Evolutionary conservation across 1,139 yeast genomes (phyloP).

Genomic region (Kodamaea sp.): DNA sequence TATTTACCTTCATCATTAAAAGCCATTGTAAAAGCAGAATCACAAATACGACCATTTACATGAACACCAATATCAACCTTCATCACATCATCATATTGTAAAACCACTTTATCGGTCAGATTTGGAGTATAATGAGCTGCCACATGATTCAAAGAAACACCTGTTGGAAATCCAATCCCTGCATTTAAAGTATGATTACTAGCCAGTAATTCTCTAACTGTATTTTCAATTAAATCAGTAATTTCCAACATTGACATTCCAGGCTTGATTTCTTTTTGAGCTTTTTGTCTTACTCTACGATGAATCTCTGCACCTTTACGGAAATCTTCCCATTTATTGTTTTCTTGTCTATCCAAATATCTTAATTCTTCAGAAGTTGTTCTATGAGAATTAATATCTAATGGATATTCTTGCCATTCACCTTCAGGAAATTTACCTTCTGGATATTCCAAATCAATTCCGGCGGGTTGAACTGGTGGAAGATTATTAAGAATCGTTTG

Average conservation of each 20-base stretch:
- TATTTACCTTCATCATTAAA: slow-evolving; percentile 70
- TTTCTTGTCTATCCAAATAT: slow-evolving; percentile 66
- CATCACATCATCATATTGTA: slow-evolving; percentile 86
- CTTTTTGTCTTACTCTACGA: slow-evolving; percentile 81
- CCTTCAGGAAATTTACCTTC: slow-evolving; percentile 84
- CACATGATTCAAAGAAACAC: slow-evolving; percentile 84
- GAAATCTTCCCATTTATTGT: slow-evolving; percentile 75
- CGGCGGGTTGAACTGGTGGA: slow-evolving; percentile 32
- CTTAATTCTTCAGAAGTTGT: slow-evolving; percentile 85
- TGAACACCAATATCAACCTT: slow-evolving; percentile 98
- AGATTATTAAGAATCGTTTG: not conserved
- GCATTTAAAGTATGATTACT: slow-evolving; percentile 64
- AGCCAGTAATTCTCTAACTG: slow-evolving; percentile 70
- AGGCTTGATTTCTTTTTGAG: slow-evolving; percentile 72
- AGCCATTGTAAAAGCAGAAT: slow-evolving; percentile 91
- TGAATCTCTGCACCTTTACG: slow-evolving; percentile 96
- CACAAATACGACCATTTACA: slow-evolving; percentile 92
- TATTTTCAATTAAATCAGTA: slow-evolving; percentile 84
- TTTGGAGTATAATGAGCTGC: slow-evolving; percentile 99
- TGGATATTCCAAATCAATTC: slow-evolving; percentile 66
- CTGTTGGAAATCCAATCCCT: slow-evolving; percentile 98
- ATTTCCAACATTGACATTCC: slow-evolving; percentile 91
- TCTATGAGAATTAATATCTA: slow-evolving; percentile 70
- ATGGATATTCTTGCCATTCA: slow-evolving; percentile 71
- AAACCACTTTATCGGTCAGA: slow-evolving; percentile 81